These are phyloP conservation scores for Tetrapisispora fleetii DNA, from an alignment of 805 yeast species.

Conservation along the genomic window DNA sequence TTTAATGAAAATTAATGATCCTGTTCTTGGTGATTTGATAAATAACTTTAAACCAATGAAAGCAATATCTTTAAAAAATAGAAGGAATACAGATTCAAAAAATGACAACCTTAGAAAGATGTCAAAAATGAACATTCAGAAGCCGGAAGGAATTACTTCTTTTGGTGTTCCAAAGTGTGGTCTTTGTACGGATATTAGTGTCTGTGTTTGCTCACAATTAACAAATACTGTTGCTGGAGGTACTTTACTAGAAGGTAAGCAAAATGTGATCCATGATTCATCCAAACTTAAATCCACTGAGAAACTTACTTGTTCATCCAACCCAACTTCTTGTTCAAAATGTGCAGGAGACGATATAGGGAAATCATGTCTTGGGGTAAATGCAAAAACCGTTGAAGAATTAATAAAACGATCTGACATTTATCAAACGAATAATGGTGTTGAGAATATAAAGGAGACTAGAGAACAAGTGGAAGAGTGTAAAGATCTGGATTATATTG, in stretches of 20 bases:
- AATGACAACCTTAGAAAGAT: constrained; percentile 14
- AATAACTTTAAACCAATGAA: constrained; percentile 39
- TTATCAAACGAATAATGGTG: not conserved
- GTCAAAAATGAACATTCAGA: constrained; percentile 1
- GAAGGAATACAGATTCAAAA: not conserved
- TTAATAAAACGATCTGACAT: not conserved
- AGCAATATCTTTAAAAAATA: constrained; percentile 28
- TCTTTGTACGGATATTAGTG: constrained; percentile 83
- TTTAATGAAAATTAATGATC: constrained; percentile 19
- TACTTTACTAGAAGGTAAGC: not conserved
- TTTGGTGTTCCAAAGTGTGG: constrained; percentile 46
- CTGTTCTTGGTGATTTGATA: not conserved
- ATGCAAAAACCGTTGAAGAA: not conserved
- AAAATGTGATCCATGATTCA: not conserved
- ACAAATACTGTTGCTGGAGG: constrained; percentile 19
- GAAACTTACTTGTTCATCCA: constrained; percentile 33
- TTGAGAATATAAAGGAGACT: not conserved
- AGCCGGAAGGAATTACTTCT: not conserved
- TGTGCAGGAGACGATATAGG: constrained; percentile 33
- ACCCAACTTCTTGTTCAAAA: constrained; percentile 44
- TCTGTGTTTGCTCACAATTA: constrained; percentile 85
- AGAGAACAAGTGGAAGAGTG: not conserved
- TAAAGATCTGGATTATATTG: not conserved
- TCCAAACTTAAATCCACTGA: not conserved
- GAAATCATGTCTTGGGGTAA: constrained; percentile 18